These are phyloP conservation scores for Clavispora carvajalis DNA, from an alignment of 805 yeast genomes.

Conservation along the genomic window DNA sequence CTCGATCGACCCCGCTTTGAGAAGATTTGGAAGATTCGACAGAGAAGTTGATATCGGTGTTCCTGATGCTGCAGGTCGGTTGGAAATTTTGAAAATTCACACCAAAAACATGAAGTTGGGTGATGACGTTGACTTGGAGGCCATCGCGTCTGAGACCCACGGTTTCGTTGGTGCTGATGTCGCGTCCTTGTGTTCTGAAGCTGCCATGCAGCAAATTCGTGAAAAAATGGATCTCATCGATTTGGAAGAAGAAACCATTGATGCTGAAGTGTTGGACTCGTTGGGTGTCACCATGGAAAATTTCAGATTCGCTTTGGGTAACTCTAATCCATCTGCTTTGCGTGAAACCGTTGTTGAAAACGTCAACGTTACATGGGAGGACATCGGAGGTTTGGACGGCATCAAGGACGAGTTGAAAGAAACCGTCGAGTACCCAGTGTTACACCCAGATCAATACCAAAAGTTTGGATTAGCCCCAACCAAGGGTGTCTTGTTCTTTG, in stretches of 20 bases:
- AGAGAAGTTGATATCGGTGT: constrained; percentile 85
- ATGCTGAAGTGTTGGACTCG: constrained; percentile 93
- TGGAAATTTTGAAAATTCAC: constrained; percentile 94
- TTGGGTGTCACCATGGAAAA: constrained; percentile 98
- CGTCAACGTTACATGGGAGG: constrained; percentile 99
- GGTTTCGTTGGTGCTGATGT: constrained; percentile 99
- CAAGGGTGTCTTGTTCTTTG: constrained; percentile 96
- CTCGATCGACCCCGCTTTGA: constrained; percentile 78
- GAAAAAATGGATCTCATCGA: constrained; percentile 99
- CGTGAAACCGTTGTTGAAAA: constrained; percentile 99
- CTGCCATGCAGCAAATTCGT: constrained; percentile 99
- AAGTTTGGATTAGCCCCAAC: constrained; percentile 98
- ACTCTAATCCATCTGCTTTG: constrained; percentile 96
- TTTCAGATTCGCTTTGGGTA: constrained; percentile 95
- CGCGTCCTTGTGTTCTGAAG: constrained; percentile 98
- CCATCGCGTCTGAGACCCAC: constrained; percentile 95
- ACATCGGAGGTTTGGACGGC: constrained; percentile 96
- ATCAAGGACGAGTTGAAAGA: constrained; percentile 96
- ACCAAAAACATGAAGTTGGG: constrained; percentile 97
- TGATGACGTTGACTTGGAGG: constrained; percentile 92
- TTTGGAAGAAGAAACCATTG: constrained; percentile 92
- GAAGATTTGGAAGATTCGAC: constrained; percentile 83
- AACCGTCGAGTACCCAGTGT: constrained; percentile 97
- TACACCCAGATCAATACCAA: constrained; percentile 98
- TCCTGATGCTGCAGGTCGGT: constrained; percentile 98